phyloP scores from a whole-genome alignment of 2,329 filamentous ascomycete species.

The Hyphodiscus sp. region DNA sequence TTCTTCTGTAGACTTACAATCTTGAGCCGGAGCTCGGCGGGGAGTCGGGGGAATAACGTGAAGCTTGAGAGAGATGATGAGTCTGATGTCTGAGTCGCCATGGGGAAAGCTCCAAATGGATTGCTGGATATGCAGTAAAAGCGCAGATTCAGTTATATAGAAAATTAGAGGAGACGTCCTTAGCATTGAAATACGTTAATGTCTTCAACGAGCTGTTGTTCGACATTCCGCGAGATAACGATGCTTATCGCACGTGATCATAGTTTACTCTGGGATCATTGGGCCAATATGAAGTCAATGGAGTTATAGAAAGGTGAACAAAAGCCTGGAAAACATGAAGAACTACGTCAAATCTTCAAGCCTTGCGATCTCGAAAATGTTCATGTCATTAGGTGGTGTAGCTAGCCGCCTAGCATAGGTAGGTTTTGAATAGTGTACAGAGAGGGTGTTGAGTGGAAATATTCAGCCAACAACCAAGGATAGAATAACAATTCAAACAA shows the following conservation, averaged over 20 bases:
- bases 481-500: slow-evolving; percentile 5
- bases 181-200: background rate
- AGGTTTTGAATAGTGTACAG: slow-evolving; percentile 15
- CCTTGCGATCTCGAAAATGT: background rate
- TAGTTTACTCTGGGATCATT: too few species aligned
- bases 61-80: slow-evolving; percentile 3
- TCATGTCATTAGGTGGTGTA: slow-evolving; percentile 13
- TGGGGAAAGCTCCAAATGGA: background rate
- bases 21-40: slow-evolving; percentile 22
- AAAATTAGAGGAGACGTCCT: background rate
- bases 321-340: too few species aligned
- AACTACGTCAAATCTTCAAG: background rate
- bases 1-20: slow-evolving; percentile 5
- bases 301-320: background rate
- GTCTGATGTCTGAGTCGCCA: background rate
- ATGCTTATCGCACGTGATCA: too few species aligned
- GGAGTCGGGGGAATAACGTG: slow-evolving; percentile 20
- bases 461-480: slow-evolving; percentile 21
- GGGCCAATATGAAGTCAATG: too few species aligned
- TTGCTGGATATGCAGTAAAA: background rate
- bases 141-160: background rate
- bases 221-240: too few species aligned
- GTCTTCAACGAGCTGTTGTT: too few species aligned
- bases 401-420: slow-evolving; percentile 4
- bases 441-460: slow-evolving; percentile 18